Conservation (phyloP, 1,139 yeast genomes). For the Kurtzmaniella quercitrusa region DNA sequence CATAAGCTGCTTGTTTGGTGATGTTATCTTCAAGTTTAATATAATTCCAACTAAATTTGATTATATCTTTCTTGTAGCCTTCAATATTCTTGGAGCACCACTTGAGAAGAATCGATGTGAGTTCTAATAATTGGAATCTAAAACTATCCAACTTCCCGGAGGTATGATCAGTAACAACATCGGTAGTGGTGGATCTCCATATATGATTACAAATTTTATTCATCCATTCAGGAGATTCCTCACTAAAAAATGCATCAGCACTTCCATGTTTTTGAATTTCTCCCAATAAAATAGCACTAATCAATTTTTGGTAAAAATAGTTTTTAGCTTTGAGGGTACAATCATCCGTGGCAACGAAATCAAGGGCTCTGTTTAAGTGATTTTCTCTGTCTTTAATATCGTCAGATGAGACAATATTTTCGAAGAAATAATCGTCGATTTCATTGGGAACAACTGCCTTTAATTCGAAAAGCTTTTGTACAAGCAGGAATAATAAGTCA, state of each 20-base stretch:
- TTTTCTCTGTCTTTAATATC: slow-evolving; percentile 45
- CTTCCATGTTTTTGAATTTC: slow-evolving; percentile 54
- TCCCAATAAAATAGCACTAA: slow-evolving; percentile 62
- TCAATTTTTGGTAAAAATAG: slow-evolving; percentile 57
- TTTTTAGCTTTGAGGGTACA: slow-evolving; percentile 53
- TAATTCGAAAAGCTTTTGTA: slow-evolving; percentile 46
- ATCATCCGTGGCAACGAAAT: slow-evolving; percentile 40
- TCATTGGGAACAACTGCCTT: slow-evolving; percentile 43
- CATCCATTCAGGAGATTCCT: slow-evolving; percentile 54
- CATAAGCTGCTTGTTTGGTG: slow-evolving; percentile 91
- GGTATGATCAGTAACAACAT: slow-evolving; percentile 50
- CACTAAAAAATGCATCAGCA: slow-evolving; percentile 45
- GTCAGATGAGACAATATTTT: slow-evolving; percentile 48
- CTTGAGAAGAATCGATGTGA: slow-evolving; percentile 73
- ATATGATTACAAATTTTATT: slow-evolving; percentile 55
- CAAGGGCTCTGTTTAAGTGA: slow-evolving; percentile 51
- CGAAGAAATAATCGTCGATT: slow-evolving; percentile 57
- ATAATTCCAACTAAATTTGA: slow-evolving; percentile 92
- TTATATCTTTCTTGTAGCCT: slow-evolving; percentile 77
- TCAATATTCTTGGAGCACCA: slow-evolving; percentile 59
- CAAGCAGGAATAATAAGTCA: slow-evolving; percentile 41
- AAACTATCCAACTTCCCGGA: slow-evolving; percentile 73
- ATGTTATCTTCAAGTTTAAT: slow-evolving; percentile 85
- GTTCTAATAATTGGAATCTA: slow-evolving; percentile 73
- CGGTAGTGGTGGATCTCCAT: slow-evolving; percentile 62